Evolutionary conservation across 495 filamentous ascomycete genomes (phyloP).

Genomic region (Penicillium odoratum): DNA sequence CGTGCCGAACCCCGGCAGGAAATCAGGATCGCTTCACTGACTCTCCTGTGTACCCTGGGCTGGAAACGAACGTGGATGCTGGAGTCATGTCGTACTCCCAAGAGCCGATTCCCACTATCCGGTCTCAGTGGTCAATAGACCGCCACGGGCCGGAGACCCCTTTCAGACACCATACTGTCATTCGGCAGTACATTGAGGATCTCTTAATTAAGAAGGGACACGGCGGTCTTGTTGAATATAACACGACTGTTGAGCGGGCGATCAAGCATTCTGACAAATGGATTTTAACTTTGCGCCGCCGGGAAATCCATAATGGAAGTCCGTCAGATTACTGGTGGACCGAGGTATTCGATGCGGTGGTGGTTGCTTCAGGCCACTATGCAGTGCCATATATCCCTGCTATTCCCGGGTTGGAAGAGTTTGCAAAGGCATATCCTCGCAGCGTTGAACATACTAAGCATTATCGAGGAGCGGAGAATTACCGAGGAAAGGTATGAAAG

Average conservation of each 20-base stretch:
- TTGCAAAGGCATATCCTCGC: slow-evolving; percentile 32
- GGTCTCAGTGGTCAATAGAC: slow-evolving; percentile 37
- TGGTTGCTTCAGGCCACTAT: slow-evolving; percentile 82
- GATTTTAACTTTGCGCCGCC: slow-evolving; percentile 37
- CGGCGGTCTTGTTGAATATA: slow-evolving; percentile 37
- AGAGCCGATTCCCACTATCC: slow-evolving; percentile 34
- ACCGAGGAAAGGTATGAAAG: slow-evolving; percentile 35
- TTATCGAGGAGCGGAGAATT: slow-evolving; percentile 39
- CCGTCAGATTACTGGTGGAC: slow-evolving; percentile 45
- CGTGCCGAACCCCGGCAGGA: slow-evolving; percentile 42
- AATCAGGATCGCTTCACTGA: slow-evolving; percentile 51
- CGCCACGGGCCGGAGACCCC: slow-evolving; percentile 40
- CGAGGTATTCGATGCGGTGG: slow-evolving; percentile 65
- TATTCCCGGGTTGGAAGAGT: slow-evolving; percentile 46
- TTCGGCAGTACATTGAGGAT: slow-evolving; percentile 41
- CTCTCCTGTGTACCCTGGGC: slow-evolving; percentile 37
- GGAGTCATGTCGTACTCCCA: slow-evolving; percentile 43
- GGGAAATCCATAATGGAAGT: slow-evolving; percentile 15
- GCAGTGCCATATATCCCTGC: slow-evolving; percentile 68
- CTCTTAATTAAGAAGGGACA: slow-evolving; percentile 36
- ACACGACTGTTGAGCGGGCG: slow-evolving; percentile 44
- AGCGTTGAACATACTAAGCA: slow-evolving; percentile 43
- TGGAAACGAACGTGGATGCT: slow-evolving; percentile 45
- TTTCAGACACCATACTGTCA: slow-evolving; percentile 39
- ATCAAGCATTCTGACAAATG: slow-evolving; percentile 36